Evolutionary conservation across 2,329 filamentous ascomycete genomes (phyloP).

Genomic region (Trichoderma sp.): DNA sequence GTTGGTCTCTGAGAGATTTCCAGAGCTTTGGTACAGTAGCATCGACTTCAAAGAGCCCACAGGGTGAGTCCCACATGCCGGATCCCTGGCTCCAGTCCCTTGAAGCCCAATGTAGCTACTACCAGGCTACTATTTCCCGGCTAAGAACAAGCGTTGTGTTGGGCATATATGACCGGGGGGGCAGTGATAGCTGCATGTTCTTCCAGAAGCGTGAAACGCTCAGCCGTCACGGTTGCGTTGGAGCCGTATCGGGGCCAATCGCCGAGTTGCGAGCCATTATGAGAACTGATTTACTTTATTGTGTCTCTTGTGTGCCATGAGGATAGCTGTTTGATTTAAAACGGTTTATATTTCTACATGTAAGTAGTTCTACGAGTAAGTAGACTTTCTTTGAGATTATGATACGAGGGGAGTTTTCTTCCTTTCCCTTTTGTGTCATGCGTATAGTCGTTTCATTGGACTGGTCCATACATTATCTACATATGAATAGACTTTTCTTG

Average conservation of each 20-base stretch:
- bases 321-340: background rate
- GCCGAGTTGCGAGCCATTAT: background rate
- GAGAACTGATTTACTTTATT: background rate
- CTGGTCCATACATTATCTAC: background rate
- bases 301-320: background rate
- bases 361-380: background rate
- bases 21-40: slow-evolving; percentile 8
- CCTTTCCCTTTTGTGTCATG: background rate
- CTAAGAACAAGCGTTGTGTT: slow-evolving; percentile 17
- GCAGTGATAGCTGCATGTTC: background rate
- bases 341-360: background rate
- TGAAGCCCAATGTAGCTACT: slow-evolving; percentile 23
- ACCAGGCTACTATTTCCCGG: background rate
- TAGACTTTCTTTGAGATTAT: background rate
- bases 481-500: background rate
- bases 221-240: slow-evolving; percentile 14
- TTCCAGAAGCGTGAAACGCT: slow-evolving; percentile 20
- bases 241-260: background rate
- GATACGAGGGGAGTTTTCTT: background rate
- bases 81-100: slow-evolving; percentile 15
- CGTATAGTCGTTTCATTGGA: background rate
- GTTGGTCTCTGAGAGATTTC: background rate
- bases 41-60: slow-evolving; percentile 3
- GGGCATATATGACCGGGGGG: slow-evolving; percentile 25
- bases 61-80: slow-evolving; percentile 8